Conservation (phyloP, 2,329 filamentous ascomycete genomes). For the Microdochium paspali region DNA sequence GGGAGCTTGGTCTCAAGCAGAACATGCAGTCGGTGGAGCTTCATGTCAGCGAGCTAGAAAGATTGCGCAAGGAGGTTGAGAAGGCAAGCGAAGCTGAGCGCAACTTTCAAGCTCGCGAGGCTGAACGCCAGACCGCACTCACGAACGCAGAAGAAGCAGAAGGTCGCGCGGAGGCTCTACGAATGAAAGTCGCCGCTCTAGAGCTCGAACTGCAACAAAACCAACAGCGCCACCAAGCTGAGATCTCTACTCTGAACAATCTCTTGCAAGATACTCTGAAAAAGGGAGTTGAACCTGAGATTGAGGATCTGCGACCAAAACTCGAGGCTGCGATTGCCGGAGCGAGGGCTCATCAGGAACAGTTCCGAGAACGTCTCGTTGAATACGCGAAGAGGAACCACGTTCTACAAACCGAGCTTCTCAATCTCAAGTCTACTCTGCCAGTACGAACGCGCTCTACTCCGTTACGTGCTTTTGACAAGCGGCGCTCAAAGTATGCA, state of each 20-base stretch:
- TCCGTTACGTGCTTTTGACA: constrained; percentile 1
- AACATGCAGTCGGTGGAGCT: constrained; percentile 54
- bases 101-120: constrained; percentile 54
- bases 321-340: constrained; percentile 37
- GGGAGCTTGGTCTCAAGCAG: constrained; percentile 55
- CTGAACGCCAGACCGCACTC: constrained; percentile 46
- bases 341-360: constrained; percentile 42
- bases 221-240: constrained; percentile 33
- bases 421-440: constrained; percentile 33
- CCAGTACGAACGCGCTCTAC: constrained; percentile 11
- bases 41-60: constrained; percentile 49
- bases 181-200: constrained; percentile 44
- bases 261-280: constrained; percentile 30
- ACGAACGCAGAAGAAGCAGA: constrained; percentile 50
- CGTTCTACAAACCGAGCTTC: constrained; percentile 36
- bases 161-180: constrained; percentile 47
- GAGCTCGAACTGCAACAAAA: constrained; percentile 36
- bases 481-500: constrained; percentile 9
- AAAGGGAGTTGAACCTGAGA: constrained; percentile 15
- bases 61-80: constrained; percentile 48
- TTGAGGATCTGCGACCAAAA: constrained; percentile 23
- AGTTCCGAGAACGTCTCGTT: constrained; percentile 42
- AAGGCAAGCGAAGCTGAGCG: constrained; percentile 52
- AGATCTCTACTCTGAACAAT: constrained; percentile 36
- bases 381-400: constrained; percentile 42